Base-by-base conservation (phyloP, 2,329 filamentous ascomycete species). In the Xylogone sp. region DNA sequence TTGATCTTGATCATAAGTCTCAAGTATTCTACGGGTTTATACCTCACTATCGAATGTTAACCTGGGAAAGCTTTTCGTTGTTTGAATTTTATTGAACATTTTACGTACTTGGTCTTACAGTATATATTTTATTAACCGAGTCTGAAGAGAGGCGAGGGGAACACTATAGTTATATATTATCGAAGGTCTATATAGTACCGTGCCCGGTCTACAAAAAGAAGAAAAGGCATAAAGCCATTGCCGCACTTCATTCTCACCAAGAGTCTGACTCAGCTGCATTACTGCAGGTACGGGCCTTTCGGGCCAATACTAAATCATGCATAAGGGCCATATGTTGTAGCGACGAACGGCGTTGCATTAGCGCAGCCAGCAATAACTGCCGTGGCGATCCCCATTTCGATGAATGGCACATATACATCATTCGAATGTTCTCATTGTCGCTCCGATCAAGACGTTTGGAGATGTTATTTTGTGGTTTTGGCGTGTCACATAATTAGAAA, bases 1-100 rank as follows among this genome's bases (percentile, higher is more conserved):
- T 53, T 50, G 21, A 53, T 53, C 43, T 47, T 53, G 43, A 48
- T 48, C 9, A 46, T 44, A 52, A 49, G 49, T 22, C 19, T 52
- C 43, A n/a, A 34, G 39, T 52, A 34, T 48, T 52, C 44, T 49
- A 44, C 22, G 47, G 46, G 43, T 46, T 50, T 46, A 50, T 21
- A 43, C 47, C 49, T 51, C 43, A 43, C 20, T 51, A 51, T 51
- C 49, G 44, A 47, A 51, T 47, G 20, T 46, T 31, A 51, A 51
- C 43, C 44, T 51, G 21, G 44, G 45, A 51, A 47, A 43, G 34
- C 39, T 43, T 31, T 31, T 49, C 43, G 31, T 49, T 49, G 27
- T 49, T 20, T 49, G 22, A 27, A 43, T 44, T 43, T 49, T 49
- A 49, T 49, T 49, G 21, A 49, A 49, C 22, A 44, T 49, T 43